Evolutionary conservation across 73 alveolate genomes (phyloP).

Genomic region (Paramecium sexaurelia): DNA sequence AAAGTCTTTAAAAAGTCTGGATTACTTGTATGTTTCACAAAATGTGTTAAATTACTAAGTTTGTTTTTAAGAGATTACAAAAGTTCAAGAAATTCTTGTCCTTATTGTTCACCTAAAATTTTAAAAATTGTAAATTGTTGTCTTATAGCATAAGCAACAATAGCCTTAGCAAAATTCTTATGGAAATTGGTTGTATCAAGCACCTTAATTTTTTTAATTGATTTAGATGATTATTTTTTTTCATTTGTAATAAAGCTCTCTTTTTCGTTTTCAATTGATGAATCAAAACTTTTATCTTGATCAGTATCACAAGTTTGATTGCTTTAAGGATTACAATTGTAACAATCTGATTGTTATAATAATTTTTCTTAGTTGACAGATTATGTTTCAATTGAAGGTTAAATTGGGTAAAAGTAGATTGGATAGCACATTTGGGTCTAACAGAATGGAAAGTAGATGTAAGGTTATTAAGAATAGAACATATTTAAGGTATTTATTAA

Average conservation of each 20-base stretch:
- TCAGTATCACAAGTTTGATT: not conserved
- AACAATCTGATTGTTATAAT: not conserved
- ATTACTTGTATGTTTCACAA: not conserved
- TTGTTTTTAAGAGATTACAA: not conserved
- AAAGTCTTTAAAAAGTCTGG: not conserved
- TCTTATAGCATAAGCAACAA: not conserved
- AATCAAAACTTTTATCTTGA: not conserved
- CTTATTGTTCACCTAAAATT: not conserved
- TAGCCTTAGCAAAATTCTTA: conserved; percentile 28
- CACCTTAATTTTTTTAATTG: not conserved
- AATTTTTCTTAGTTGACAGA: not conserved
- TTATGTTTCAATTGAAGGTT: not conserved
- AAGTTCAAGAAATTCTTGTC: not conserved
- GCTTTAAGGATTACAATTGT: not conserved
- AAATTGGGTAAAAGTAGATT: not conserved
- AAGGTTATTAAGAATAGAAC: not conserved
- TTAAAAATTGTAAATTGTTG: not conserved
- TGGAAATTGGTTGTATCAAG: conserved; percentile 11
- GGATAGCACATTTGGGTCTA: not conserved
- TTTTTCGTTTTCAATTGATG: not conserved
- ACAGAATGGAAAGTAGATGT: not conserved
- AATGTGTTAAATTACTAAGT: not conserved
- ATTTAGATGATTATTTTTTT: not conserved
- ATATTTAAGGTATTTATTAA: not conserved
- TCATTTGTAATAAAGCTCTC: not conserved